Evolutionary conservation across 495 filamentous ascomycete genomes (phyloP).

Genomic region (Bacidia gigantensis): DNA sequence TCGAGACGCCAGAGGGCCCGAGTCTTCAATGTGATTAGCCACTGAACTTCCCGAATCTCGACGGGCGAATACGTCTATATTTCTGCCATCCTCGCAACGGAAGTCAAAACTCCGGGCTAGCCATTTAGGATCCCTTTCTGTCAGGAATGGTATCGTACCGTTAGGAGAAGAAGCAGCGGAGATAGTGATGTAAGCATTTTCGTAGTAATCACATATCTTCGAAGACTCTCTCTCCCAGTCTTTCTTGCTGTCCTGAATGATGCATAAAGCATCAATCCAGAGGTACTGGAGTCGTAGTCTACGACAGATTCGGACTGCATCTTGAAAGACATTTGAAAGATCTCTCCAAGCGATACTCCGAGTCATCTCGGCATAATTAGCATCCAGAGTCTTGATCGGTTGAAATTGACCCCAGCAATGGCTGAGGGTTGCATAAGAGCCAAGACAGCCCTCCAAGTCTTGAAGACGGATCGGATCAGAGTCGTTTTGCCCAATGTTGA

Average conservation of each 20-base stretch:
- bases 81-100: neutral
- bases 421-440: neutral
- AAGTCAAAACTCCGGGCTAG: neutral
- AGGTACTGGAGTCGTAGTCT: conserved; percentile 14
- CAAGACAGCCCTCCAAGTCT: too few relatives aligned
- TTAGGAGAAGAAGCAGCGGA: conserved; percentile 11
- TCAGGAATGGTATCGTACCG: neutral
- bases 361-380: conserved; percentile 4
- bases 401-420: neutral
- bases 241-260: conserved; percentile 15
- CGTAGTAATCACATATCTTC: conserved; percentile 8
- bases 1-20: neutral
- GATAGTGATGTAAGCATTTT: conserved; percentile 9
- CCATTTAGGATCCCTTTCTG: neutral
- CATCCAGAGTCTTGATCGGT: conserved; percentile 1
- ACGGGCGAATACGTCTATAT: neutral
- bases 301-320: conserved; percentile 13
- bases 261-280: conserved; percentile 26
- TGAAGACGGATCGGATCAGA: too few relatives aligned
- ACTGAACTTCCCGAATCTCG: neutral
- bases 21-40: neutral
- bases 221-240: conserved; percentile 10
- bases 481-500: too few relatives aligned
- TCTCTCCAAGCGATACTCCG: conserved; percentile 7
- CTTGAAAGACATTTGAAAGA: conserved; percentile 20